Conservation (phyloP, 306 rosid species). For the Canavalia gladiata region DNA sequence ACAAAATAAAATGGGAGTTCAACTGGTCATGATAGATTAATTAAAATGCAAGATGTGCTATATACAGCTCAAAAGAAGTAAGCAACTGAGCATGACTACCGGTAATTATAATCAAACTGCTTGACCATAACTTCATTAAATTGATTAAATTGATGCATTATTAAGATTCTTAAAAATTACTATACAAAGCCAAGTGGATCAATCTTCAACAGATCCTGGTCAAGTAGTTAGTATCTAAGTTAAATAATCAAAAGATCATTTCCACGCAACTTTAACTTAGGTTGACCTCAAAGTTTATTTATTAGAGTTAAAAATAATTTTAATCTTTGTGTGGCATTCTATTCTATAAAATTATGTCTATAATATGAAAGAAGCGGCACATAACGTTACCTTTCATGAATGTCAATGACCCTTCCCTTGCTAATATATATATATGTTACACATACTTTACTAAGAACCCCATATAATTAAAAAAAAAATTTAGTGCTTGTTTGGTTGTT, state of each 20-base stretch:
- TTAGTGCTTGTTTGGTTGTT: too few relatives aligned
- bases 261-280: constrained; percentile 6
- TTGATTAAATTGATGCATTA: background rate
- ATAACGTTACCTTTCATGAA: background rate
- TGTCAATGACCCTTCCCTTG: background rate
- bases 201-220: constrained; percentile 2
- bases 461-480: background rate
- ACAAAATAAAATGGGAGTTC: background rate
- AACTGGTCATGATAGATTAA: background rate
- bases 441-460: background rate
- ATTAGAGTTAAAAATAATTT: background rate
- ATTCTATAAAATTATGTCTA: constrained; percentile 1
- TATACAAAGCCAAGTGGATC: constrained; percentile 20
- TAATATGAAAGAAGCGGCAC: background rate
- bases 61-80: constrained; percentile 45
- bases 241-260: constrained; percentile 18
- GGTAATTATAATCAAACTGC: background rate
- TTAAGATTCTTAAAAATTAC: constrained; percentile 13
- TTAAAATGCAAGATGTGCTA: constrained; percentile 13
- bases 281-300: constrained; percentile 18
- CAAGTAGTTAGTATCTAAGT: constrained; percentile 20
- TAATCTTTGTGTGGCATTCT: background rate
- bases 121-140: background rate
- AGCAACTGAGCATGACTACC: constrained; percentile 12
- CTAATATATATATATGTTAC: background rate